Conservation (phyloP, 2,329 filamentous ascomycete genomes). For the Claviceps spartinae region DNA sequence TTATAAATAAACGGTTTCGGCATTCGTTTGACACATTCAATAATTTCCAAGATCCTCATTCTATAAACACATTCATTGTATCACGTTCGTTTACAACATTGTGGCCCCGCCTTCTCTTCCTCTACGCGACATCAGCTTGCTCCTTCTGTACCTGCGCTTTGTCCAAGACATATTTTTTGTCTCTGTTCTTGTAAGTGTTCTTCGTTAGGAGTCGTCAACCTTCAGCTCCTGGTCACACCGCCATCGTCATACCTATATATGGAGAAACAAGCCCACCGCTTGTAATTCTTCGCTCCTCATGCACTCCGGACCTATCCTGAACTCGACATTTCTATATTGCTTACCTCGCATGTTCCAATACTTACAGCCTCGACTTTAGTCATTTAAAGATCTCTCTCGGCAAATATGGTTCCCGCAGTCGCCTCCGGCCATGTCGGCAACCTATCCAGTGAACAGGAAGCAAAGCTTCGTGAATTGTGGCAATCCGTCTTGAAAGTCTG, state of each 20-base stretch:
- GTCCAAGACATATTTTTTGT: background rate
- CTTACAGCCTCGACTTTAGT: background rate
- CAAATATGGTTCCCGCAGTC: background rate
- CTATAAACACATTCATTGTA: no score
- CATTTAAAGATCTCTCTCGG: background rate
- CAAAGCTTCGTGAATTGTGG: conserved; percentile 14
- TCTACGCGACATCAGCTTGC: background rate
- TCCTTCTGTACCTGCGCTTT: background rate
- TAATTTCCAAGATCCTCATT: fast-evolving
- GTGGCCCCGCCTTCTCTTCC: background rate
- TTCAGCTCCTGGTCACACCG: no score
- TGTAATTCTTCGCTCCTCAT: background rate
- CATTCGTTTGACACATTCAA: no score
- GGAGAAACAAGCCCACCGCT: background rate
- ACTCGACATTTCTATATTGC: no score
- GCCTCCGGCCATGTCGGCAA: conserved; percentile 11
- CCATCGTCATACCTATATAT: background rate
- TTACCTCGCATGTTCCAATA: background rate
- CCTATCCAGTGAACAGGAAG: conserved; percentile 12
- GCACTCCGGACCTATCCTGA: no score
- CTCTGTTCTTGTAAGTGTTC: no score
- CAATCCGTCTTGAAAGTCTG: conserved; percentile 10
- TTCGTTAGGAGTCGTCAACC: background rate
- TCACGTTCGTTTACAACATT: background rate
- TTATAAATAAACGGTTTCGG: no score